A percentile compares a stretch with the other conserved stretches of the same genome.
phyloP scores from a whole-genome alignment of 2,329 filamentous ascomycete species.

The Hypoxylon sp. region DNA sequence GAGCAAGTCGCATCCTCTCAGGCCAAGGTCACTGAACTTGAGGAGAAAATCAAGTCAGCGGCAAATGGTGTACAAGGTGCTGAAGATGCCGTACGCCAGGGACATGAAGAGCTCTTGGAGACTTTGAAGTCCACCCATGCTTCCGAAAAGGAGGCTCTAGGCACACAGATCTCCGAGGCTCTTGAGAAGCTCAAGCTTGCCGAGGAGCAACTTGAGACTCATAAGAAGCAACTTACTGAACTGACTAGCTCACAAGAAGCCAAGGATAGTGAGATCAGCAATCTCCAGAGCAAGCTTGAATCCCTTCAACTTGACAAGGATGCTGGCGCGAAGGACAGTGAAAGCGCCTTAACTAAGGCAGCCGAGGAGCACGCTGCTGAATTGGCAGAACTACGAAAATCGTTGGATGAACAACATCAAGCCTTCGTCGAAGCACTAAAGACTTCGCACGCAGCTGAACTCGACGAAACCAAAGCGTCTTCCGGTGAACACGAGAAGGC shows the following conservation, averaged over 20 bases:
- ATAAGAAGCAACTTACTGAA: slow-evolving; percentile 65
- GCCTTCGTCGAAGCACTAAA: slow-evolving; percentile 66
- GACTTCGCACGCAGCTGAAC: slow-evolving; percentile 66
- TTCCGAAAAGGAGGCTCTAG: slow-evolving; percentile 63
- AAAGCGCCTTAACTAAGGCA: slow-evolving; percentile 58
- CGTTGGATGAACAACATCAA: slow-evolving; percentile 66
- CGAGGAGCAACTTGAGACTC: slow-evolving; percentile 66
- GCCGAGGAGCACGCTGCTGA: slow-evolving; percentile 65
- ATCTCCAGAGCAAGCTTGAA: slow-evolving; percentile 67
- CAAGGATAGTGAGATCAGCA: slow-evolving; percentile 64
- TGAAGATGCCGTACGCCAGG: slow-evolving; percentile 60
- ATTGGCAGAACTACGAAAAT: slow-evolving; percentile 66
- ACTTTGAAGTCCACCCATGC: slow-evolving; percentile 67
- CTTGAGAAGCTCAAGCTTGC: slow-evolving; percentile 67
- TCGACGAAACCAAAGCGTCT: slow-evolving; percentile 63
- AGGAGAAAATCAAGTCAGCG: slow-evolving; percentile 65
- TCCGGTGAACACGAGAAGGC: slow-evolving; percentile 64
- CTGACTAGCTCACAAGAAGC: slow-evolving; percentile 66
- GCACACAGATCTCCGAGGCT: slow-evolving; percentile 64
- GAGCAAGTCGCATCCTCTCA: slow-evolving; percentile 69
- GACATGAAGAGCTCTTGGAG: slow-evolving; percentile 64
- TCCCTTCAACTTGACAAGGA: slow-evolving; percentile 60
- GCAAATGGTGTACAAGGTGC: slow-evolving; percentile 56
- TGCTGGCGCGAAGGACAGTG: slow-evolving; percentile 57
- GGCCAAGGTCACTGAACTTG: slow-evolving; percentile 69